Evolutionary conservation across 1,284 basidiomycete genomes (phyloP), one percentile per base, ranked within the genome.

Genomic region (Ceratobasidium sp.): DNA sequence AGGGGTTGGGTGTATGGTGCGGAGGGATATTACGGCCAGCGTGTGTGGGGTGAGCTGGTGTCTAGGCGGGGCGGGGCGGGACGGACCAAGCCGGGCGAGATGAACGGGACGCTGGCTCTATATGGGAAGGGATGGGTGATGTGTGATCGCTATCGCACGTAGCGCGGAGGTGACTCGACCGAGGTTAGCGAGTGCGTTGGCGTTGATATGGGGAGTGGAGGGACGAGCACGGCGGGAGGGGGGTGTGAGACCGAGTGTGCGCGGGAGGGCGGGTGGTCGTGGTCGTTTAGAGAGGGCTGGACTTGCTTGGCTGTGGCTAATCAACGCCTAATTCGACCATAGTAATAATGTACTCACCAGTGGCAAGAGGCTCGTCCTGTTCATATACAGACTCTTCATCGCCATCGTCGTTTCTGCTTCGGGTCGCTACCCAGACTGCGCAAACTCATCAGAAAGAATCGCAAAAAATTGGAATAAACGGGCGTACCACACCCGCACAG

Each of bases 361-460:
- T 44, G 19, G 17, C 19, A 11, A 41, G 36, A 62, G 14, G 15
- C 22, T 62, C 59, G 7, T 29, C 36, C 15, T 44, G 36, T 2
- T 22, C 59, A 19, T 44, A 24, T 15, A 45, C 33, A 15, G 36
- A 44, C n/a, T 62, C 59, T 22, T 62, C 59, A 24, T 62, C 59
- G 7, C 33, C 36, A n/a, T 62, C 59, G 33, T 62, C 59, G 59
- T 45, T 45, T 17, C 59, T 33, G 36, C 36, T 33, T 44, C 59
- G 33, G 22, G 45, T 8, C 7, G 41, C 41, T 5, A 62, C 59
- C 59, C 59, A 62, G 17, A 62, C 59, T 62, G 22, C 24, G 24
- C 19, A 59, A 33, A 59, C 17, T 41, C 6, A 59, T 29, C 8
- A 41, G 6, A 41, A 59, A 59, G 33, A 19, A 33, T 27, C 19